Conservation (phyloP, 2,329 filamentous ascomycete species). For the Byssothecium circinans region DNA sequence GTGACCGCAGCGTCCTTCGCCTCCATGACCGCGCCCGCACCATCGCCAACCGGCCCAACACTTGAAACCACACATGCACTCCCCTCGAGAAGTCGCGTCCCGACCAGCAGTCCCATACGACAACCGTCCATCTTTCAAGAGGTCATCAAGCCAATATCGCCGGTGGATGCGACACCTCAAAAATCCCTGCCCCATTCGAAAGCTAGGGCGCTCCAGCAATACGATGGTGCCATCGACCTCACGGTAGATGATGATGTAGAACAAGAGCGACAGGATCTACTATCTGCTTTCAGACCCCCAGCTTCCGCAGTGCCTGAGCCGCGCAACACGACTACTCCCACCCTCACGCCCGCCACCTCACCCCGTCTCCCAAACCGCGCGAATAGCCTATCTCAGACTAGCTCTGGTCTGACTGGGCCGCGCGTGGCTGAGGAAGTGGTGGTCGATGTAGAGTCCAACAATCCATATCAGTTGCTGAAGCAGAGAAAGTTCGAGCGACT, state of each 20-base stretch:
- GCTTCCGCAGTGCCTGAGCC: no score
- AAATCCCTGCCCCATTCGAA: neutral
- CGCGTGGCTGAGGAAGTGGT: no score
- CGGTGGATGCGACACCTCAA: neutral
- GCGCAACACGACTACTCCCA: no score
- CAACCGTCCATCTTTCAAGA: neutral
- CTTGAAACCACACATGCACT: neutral
- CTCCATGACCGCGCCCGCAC: neutral
- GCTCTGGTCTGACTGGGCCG: no score
- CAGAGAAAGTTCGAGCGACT: no score
- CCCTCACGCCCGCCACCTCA: no score
- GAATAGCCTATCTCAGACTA: no score
- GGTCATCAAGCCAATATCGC: neutral
- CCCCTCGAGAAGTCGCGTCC: neutral
- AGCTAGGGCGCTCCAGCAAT: neutral
- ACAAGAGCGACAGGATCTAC: neutral
- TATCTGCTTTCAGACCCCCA: neutral
- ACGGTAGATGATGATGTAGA: neutral
- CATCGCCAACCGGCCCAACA: neutral
- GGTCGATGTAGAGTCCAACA: no score
- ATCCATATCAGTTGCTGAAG: no score
- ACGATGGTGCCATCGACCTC: constrained; percentile 1
- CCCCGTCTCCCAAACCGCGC: no score
- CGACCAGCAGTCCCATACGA: neutral
- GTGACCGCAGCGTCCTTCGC: neutral